phyloP scores from a whole-genome alignment of 768 basidiomycete genomes.

The Terana coerulea region DNA sequence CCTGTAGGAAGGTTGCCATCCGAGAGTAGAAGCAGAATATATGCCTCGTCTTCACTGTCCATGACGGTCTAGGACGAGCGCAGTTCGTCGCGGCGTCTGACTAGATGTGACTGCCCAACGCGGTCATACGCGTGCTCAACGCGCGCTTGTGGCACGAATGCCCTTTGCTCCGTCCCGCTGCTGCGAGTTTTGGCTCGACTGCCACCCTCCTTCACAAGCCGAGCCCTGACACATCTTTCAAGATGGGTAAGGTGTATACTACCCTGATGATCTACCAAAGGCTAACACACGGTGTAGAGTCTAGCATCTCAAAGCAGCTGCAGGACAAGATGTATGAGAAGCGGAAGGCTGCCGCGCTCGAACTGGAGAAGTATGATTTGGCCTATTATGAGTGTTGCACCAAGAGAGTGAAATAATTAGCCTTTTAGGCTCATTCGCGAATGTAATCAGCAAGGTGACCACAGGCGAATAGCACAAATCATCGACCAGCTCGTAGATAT shows the following conservation, averaged over 20 bases:
- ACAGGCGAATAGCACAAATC: constrained; percentile 77
- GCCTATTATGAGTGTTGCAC: background rate
- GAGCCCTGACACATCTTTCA: background rate
- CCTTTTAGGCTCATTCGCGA: constrained; percentile 76
- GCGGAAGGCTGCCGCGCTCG: constrained; percentile 91
- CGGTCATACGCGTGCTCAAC: constrained; percentile 15
- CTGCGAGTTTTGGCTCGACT: constrained; percentile 1
- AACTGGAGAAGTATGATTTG: constrained; percentile 88
- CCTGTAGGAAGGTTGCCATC: constrained; percentile 91
- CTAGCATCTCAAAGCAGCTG: constrained; percentile 72
- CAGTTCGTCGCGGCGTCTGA: constrained; percentile 2
- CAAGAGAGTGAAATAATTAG: background rate
- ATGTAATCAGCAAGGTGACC: constrained; percentile 78
- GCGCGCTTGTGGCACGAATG: constrained; percentile 12
- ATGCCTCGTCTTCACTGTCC: constrained; percentile 50
- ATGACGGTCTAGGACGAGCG: constrained; percentile 12
- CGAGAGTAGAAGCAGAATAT: constrained; percentile 73
- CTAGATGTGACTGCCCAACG: constrained; percentile 17
- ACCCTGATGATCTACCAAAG: background rate
- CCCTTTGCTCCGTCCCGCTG: background rate
- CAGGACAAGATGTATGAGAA: constrained; percentile 97
- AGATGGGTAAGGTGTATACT: constrained; percentile 19
- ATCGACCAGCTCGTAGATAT: constrained; percentile 94
- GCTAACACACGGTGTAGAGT: constrained; percentile 40
- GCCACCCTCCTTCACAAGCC: background rate